Base-by-base conservation (phyloP, 208 protist species). In the Wallacemonas sp. region DNA sequence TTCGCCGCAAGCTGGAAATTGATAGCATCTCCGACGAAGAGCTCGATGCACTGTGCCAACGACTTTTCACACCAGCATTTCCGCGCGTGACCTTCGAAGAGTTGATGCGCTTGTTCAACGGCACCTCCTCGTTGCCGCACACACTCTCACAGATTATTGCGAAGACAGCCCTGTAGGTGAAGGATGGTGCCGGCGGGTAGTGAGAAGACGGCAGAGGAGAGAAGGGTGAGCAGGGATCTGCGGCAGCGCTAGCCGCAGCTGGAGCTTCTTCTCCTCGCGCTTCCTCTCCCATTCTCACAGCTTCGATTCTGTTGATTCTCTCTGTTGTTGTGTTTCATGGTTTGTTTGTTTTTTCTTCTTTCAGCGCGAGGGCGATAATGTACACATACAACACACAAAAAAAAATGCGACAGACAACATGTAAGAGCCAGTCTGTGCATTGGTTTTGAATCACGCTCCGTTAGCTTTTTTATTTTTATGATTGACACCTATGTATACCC, bases 71-170 rank as follows among this genome's bases (percentile, higher is more conserved):
- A 8, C 46, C 39, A 0, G 67, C 66, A 5, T 69, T 81, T n/a
- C 79, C 80, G 17, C 83, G 83, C 38, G 70, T 97, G 15, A 77
- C 80, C 14, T 82, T 86, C 34, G 86, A 95, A 63, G 93, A 97
- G 61, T 61, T 97, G 0, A 79, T 90, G 31, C 83, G 88, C 22
- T 64, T 96, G 0, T 74, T 97, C 24, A 94, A 97, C 56, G 84
- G 86, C 47, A 97, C 90, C 22, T 97, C 93, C 14, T 91, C 72
- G 21, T 79, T 93, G 42, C 54, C 77, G 3, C 86, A 89, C 59
- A 94, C 81, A 15, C 51, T 97, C 17, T 42, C 45, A 12, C 70
- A 88, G 11, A 97, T 97, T 44, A 71, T 82, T 9, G 61, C 65
- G 21, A 79, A 80, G 62, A 77, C 24, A 17, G 79, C 82, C 1